Evolutionary conservation across 768 basidiomycete genomes (phyloP).

Genomic region (Galerina sulciceps): DNA sequence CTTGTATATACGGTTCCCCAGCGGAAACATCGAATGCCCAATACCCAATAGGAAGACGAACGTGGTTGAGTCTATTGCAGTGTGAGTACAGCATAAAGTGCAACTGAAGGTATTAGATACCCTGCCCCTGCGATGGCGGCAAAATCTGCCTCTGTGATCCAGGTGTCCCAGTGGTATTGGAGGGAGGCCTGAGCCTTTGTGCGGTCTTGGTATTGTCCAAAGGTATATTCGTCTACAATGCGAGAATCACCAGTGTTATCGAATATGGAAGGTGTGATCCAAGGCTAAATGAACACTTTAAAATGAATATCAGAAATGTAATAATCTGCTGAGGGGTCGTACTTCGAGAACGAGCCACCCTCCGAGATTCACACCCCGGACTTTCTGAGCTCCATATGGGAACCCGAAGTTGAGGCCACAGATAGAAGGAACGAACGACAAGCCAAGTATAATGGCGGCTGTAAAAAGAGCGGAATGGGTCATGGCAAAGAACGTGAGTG

Average conservation of each 20-base stretch:
- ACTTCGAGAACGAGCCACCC: slow-evolving; percentile 55
- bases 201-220: slow-evolving; percentile 59
- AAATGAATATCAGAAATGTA: slow-evolving; percentile 7
- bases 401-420: slow-evolving; percentile 53
- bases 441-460: slow-evolving; percentile 1
- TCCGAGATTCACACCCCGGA: slow-evolving; percentile 86
- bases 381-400: slow-evolving; percentile 69
- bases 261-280: slow-evolving; percentile 79
- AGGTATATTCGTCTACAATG: slow-evolving; percentile 83
- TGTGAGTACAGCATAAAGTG: not conserved
- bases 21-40: slow-evolving; percentile 82
- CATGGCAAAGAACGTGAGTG: slow-evolving; percentile 4
- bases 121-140: slow-evolving; percentile 72
- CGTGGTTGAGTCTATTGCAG: slow-evolving; percentile 68
- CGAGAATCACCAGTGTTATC: slow-evolving; percentile 58
- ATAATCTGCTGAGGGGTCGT: slow-evolving; percentile 3
- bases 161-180: slow-evolving; percentile 74
- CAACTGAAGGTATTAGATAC: slow-evolving; percentile 33
- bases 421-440: slow-evolving; percentile 21
- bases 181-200: slow-evolving; percentile 33
- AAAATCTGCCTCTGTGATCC: slow-evolving; percentile 84
- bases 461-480: not conserved
- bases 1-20: slow-evolving; percentile 79
- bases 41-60: slow-evolving; percentile 84
- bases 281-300: slow-evolving; percentile 46